Conservation (phyloP, 495 filamentous ascomycete species). For the Penicillium atrosanguineum region DNA sequence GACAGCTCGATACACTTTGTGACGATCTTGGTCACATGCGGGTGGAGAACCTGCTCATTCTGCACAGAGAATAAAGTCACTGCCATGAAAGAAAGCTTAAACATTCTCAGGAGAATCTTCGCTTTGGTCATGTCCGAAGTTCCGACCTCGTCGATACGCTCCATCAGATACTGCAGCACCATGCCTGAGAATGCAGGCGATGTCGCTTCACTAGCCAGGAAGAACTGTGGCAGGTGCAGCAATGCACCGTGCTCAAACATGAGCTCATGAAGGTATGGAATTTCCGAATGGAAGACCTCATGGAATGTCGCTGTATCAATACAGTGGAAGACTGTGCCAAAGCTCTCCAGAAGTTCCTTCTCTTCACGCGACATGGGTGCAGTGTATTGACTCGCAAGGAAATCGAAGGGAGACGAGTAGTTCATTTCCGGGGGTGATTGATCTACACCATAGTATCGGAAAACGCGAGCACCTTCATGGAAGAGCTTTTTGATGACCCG, state of each 20-base stretch:
- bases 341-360: slow-evolving; percentile 95
- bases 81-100: slow-evolving; percentile 99
- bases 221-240: slow-evolving; percentile 95
- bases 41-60: slow-evolving; percentile 92
- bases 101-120: slow-evolving; percentile 87
- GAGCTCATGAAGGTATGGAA: slow-evolving; percentile 93
- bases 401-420: slow-evolving; percentile 77
- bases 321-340: slow-evolving; percentile 96
- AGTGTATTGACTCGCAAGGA: slow-evolving; percentile 89
- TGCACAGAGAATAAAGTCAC: slow-evolving; percentile 92
- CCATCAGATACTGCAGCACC: slow-evolving; percentile 96
- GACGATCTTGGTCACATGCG: slow-evolving; percentile 94
- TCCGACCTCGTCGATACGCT: slow-evolving; percentile 89
- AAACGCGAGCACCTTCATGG: slow-evolving; percentile 91
- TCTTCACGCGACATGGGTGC: slow-evolving; percentile 91
- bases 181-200: slow-evolving; percentile 97
- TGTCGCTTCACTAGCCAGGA: slow-evolving; percentile 95
- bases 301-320: slow-evolving; percentile 98
- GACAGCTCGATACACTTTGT: slow-evolving; percentile 95
- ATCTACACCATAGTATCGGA: slow-evolving; percentile 91
- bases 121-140: slow-evolving; percentile 86
- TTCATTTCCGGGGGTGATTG: slow-evolving; percentile 72
- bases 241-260: slow-evolving; percentile 96
- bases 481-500: slow-evolving; percentile 96
- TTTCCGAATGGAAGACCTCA: slow-evolving; percentile 96